phyloP scores from a whole-genome alignment of 192 early-diverging fungal genomes.

The Coemansia sp. region DNA sequence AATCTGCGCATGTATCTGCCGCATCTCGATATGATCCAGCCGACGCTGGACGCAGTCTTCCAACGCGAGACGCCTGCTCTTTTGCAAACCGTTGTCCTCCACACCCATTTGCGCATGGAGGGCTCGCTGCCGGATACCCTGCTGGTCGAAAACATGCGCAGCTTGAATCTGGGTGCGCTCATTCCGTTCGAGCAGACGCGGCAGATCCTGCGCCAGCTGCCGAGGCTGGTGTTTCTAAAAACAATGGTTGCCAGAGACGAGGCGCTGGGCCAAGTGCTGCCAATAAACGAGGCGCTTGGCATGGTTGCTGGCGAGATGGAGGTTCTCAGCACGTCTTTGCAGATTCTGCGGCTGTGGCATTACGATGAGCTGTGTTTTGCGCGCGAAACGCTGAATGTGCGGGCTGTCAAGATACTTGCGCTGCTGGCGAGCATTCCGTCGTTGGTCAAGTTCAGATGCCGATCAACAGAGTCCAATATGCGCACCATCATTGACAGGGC shows the following conservation, averaged over 20 bases:
- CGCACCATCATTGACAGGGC: constrained; percentile 15
- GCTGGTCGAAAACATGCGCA: constrained; percentile 19
- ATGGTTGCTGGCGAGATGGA: constrained; percentile 5
- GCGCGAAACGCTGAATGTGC: constrained; percentile 12
- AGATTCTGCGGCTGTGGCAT: constrained; percentile 37
- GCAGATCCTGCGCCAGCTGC: constrained; percentile 17
- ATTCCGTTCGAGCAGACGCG: constrained; percentile 26
- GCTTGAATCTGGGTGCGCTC: constrained; percentile 15
- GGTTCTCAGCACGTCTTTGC: constrained; percentile 11
- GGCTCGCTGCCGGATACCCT: constrained; percentile 13
- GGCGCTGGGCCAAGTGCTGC: constrained; percentile 1
- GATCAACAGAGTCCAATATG: constrained; percentile 5
- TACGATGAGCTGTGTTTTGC: constrained; percentile 16
- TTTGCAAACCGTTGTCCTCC: constrained; percentile 18
- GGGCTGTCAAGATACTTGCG: constrained; percentile 15
- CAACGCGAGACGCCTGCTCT: background rate
- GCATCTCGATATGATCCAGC: constrained; percentile 22
- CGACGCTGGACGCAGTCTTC: constrained; percentile 24
- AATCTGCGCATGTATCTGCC: constrained; percentile 22
- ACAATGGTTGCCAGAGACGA: constrained; percentile 17
- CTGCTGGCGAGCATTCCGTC: constrained; percentile 28
- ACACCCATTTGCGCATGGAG: constrained; percentile 22
- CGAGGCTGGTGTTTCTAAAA: constrained; percentile 27
- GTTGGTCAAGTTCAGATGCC: constrained; percentile 18
- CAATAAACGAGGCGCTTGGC: constrained; percentile 5